Conservation (phyloP, 2,329 filamentous ascomycete species). For the Furcasterigmium sp. region DNA sequence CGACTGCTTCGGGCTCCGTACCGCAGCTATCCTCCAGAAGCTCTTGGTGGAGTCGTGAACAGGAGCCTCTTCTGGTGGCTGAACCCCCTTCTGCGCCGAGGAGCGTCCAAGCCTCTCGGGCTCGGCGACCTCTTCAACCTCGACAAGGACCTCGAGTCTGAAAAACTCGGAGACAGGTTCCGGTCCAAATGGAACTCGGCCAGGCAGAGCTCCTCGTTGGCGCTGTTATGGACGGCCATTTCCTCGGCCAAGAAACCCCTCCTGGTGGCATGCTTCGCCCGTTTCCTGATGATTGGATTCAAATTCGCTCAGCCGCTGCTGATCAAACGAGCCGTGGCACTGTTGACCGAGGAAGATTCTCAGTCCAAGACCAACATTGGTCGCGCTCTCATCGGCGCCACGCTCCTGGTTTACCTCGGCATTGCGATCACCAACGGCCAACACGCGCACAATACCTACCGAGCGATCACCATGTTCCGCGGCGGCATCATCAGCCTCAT, state of each 20-base stretch:
- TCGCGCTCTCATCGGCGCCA: constrained; percentile 34
- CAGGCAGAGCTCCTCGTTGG: constrained; percentile 12
- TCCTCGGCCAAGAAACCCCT: constrained; percentile 23
- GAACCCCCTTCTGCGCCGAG: constrained; percentile 21
- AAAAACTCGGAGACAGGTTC: constrained; percentile 18
- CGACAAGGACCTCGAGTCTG: constrained; percentile 20
- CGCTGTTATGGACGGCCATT: constrained; percentile 18
- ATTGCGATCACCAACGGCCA: constrained; percentile 24
- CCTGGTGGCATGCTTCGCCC: constrained; percentile 18
- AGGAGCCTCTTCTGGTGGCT: constrained; percentile 31
- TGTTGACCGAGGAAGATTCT: constrained; percentile 19
- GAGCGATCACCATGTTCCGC: constrained; percentile 18
- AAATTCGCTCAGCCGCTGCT: constrained; percentile 40
- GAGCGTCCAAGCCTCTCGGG: constrained; percentile 6
- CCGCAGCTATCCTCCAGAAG: constrained; percentile 16
- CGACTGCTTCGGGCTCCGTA: constrained; percentile 7
- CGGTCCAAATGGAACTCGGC: constrained; percentile 15
- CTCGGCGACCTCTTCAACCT: constrained; percentile 13
- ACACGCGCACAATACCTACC: constrained; percentile 16
- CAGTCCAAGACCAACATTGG: constrained; percentile 19
- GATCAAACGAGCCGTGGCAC: constrained; percentile 26
- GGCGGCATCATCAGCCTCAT: constrained; percentile 19
- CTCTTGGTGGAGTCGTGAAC: constrained; percentile 24
- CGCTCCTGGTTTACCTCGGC: constrained; percentile 33
- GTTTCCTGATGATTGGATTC: constrained; percentile 27